Percentiles rank a stretch among this genome's conserved stretches.
Evolutionary conservation across 768 basidiomycete species (phyloP).

Genomic region (Paxillus rubicundulus): DNA sequence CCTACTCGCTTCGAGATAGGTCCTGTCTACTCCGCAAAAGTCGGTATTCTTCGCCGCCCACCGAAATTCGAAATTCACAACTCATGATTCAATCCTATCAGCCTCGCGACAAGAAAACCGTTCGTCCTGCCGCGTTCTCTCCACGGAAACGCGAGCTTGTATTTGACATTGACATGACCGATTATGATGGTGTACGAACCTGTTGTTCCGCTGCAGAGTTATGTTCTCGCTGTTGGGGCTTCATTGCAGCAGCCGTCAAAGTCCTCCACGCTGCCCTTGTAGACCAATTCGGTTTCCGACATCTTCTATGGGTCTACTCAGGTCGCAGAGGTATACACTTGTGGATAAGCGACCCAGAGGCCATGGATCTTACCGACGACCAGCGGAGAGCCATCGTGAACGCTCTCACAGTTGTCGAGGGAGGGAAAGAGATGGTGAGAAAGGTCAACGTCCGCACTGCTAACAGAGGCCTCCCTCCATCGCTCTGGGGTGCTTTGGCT

Average conservation of each 20-base stretch:
- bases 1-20: slow-evolving; percentile 97
- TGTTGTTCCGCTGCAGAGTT: slow-evolving; percentile 92
- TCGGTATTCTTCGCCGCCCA: slow-evolving; percentile 35
- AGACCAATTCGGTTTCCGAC: slow-evolving; percentile 87
- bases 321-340: slow-evolving; percentile 97
- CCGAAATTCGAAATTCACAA: background rate
- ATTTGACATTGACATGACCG: slow-evolving; percentile 99
- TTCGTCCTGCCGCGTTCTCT: slow-evolving; percentile 63
- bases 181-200: slow-evolving; percentile 93
- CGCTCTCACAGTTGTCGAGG: slow-evolving; percentile 81
- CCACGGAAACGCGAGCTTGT: slow-evolving; percentile 89
- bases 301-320: slow-evolving; percentile 97
- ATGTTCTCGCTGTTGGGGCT: slow-evolving; percentile 91
- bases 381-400: slow-evolving; percentile 84
- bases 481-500: slow-evolving; percentile 55
- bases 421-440: slow-evolving; percentile 78
- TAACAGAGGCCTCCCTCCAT: slow-evolving; percentile 61
- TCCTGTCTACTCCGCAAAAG: slow-evolving; percentile 84
- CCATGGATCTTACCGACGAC: slow-evolving; percentile 88
- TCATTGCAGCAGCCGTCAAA: slow-evolving; percentile 88
- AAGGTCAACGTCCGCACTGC: slow-evolving; percentile 68
- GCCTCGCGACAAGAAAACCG: slow-evolving; percentile 88
- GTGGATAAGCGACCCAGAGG: slow-evolving; percentile 91
- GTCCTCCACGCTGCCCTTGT: slow-evolving; percentile 78
- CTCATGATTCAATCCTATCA: slow-evolving; percentile 30